Percentiles rank a stretch among this genome's conserved stretches.
Conservation (phyloP, 495 filamentous ascomycete genomes). For the Hypoxylon trugodes region DNA sequence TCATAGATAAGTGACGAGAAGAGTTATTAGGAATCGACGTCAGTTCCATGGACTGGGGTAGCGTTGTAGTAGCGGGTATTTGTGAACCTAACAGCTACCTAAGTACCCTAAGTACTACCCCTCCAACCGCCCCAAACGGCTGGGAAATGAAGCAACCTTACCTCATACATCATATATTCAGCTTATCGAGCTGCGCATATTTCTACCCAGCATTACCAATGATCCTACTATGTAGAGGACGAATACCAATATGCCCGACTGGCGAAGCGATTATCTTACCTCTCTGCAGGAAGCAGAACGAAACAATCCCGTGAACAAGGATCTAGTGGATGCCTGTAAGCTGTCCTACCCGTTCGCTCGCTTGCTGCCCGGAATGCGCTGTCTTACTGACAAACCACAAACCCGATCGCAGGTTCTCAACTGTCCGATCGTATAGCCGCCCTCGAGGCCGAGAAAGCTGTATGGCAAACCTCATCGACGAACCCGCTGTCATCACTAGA, state of each 20-base stretch:
- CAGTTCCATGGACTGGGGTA: no score
- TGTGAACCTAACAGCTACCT: constrained; percentile 14
- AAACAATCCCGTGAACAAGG: constrained; percentile 53
- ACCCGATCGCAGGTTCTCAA: constrained; percentile 63
- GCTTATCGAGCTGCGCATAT: constrained; percentile 2
- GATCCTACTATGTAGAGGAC: constrained; percentile 33
- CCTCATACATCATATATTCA: constrained; percentile 4
- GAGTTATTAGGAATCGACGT: no score
- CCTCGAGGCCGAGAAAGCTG: constrained; percentile 61
- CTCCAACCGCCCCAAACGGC: constrained; percentile 5
- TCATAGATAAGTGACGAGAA: no score
- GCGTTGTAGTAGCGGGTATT: constrained; percentile 28
- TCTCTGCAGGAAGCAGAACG: constrained; percentile 53
- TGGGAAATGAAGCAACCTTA: constrained; percentile 14
- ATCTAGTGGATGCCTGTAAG: constrained; percentile 57
- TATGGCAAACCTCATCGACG: constrained; percentile 35
- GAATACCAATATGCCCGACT: constrained; percentile 53
- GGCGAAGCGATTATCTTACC: constrained; percentile 56
- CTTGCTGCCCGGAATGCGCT: no score
- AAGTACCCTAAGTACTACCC: no score
- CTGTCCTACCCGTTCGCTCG: constrained; percentile 8
- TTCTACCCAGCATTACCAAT: constrained; percentile 22
- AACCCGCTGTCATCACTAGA: constrained; percentile 16
- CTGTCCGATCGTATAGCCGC: constrained; percentile 72
- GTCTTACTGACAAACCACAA: constrained; percentile 26